Conservation (phyloP, 345 rosid genomes). For the Dimocarpus longan region DNA sequence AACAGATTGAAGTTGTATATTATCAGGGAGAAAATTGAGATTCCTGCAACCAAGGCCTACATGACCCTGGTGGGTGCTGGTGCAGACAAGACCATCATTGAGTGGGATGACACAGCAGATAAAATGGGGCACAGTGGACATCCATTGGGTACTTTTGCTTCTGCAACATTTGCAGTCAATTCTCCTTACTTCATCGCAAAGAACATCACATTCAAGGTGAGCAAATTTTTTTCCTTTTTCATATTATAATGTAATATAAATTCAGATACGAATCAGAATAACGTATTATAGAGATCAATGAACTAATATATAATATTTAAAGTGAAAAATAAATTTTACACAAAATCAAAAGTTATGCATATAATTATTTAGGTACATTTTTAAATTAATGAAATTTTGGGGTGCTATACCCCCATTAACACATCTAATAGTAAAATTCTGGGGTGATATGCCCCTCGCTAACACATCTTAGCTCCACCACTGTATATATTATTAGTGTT, state of each 20-base stretch:
- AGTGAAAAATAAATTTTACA: too few relatives aligned
- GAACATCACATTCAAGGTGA: constrained; percentile 52
- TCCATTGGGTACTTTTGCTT: constrained; percentile 43
- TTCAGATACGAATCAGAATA: too few relatives aligned
- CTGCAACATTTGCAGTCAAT: constrained; percentile 51
- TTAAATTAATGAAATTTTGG: too few relatives aligned
- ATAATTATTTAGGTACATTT: too few relatives aligned
- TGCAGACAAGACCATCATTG: constrained; percentile 38
- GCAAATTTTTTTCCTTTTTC: not conserved
- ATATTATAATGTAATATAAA: not conserved
- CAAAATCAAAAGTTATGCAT: too few relatives aligned
- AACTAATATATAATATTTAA: too few relatives aligned
- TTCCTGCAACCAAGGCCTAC: constrained; percentile 46
- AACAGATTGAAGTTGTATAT: not conserved
- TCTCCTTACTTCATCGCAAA: constrained; percentile 53
- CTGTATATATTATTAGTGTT: too few relatives aligned
- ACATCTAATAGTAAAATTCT: too few relatives aligned
- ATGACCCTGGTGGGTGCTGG: constrained; percentile 43
- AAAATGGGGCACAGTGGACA: constrained; percentile 34
- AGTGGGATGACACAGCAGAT: constrained; percentile 49
- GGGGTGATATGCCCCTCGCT: too few relatives aligned
- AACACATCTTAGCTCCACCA: too few relatives aligned
- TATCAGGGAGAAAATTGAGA: constrained; percentile 50
- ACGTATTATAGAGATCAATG: too few relatives aligned
- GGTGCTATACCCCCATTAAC: too few relatives aligned